Percentiles rank a stretch among this genome's conserved stretches.
Conservation (phyloP, 176 grass and related monocot genomes). For the Musa beccarii region DNA sequence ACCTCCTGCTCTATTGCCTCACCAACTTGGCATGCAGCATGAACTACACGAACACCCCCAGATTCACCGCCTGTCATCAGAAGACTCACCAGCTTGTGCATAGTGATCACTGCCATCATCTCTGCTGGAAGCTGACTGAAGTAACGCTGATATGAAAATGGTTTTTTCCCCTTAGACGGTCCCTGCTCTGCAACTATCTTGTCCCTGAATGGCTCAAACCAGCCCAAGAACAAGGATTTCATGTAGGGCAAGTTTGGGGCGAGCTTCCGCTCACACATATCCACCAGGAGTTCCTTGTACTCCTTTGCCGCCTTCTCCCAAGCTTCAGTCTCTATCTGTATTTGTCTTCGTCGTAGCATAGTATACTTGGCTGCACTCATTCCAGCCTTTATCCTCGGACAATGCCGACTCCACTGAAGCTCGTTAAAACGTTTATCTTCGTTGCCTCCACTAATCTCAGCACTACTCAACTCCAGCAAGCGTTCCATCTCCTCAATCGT, state of each 20-base stretch:
- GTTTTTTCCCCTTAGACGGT: constrained; percentile 11
- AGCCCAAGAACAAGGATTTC: constrained; percentile 89
- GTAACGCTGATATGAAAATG: constrained; percentile 17
- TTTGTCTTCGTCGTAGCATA: constrained; percentile 52
- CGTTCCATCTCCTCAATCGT: neutral
- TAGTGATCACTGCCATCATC: constrained; percentile 98
- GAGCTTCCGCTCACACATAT: constrained; percentile 91
- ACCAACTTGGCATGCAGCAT: constrained; percentile 48
- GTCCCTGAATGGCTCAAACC: constrained; percentile 84
- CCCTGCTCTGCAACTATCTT: constrained; percentile 59
- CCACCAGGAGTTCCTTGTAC: constrained; percentile 63
- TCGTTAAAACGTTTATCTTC: neutral
- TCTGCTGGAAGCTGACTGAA: constrained; percentile 64
- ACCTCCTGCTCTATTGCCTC: constrained; percentile 95
- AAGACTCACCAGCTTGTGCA: constrained; percentile 96
- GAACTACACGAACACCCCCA: constrained; percentile 59
- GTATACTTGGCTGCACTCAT: constrained; percentile 34
- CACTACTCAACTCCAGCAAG: constrained; percentile 15
- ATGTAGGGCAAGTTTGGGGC: constrained; percentile 89
- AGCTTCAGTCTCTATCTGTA: constrained; percentile 76
- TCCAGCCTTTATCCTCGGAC: constrained; percentile 24
- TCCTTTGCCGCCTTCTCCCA: constrained; percentile 90
- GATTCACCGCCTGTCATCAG: constrained; percentile 54
- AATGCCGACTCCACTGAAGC: neutral
- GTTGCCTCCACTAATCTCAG: neutral